These are phyloP conservation scores for Trichophyton rubrum DNA, from an alignment of 2,329 filamentous ascomycete genomes.

Conservation along the genomic window DNA sequence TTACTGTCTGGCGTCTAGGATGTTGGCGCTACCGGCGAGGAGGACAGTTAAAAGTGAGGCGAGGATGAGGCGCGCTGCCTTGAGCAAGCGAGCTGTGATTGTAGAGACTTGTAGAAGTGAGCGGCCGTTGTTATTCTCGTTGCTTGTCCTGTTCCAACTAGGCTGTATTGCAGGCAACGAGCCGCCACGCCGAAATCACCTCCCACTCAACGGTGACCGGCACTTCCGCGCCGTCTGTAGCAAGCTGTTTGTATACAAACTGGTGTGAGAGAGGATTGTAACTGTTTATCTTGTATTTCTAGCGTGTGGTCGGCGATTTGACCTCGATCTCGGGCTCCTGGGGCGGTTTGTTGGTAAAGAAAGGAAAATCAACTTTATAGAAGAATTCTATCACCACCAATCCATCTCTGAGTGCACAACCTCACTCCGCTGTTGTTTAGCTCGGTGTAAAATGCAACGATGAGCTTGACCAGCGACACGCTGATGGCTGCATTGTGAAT, in stretches of 20 bases:
- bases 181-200: neutral
- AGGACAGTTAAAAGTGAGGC: neutral
- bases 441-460: neutral
- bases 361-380: constrained; percentile 16
- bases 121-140: neutral
- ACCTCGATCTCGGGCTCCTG: constrained; percentile 5
- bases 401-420: constrained; percentile 12
- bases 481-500: neutral
- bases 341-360: constrained; percentile 11
- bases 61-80: neutral
- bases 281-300: constrained; percentile 4
- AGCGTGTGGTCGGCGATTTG: constrained; percentile 1
- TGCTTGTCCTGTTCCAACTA: neutral
- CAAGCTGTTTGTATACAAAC: neutral
- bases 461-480: neutral
- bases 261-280: neutral
- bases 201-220: neutral
- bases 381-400: constrained; percentile 10
- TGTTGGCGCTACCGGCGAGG: neutral
- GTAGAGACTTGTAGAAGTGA: constrained; percentile 1
- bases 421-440: neutral
- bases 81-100: neutral
- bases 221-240: neutral
- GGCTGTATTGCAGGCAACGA: neutral
- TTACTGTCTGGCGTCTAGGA: neutral